These are phyloP conservation scores for Mortierella sp. DNA, from an alignment of 371 early-diverging fungal species.

Conservation along the genomic window DNA sequence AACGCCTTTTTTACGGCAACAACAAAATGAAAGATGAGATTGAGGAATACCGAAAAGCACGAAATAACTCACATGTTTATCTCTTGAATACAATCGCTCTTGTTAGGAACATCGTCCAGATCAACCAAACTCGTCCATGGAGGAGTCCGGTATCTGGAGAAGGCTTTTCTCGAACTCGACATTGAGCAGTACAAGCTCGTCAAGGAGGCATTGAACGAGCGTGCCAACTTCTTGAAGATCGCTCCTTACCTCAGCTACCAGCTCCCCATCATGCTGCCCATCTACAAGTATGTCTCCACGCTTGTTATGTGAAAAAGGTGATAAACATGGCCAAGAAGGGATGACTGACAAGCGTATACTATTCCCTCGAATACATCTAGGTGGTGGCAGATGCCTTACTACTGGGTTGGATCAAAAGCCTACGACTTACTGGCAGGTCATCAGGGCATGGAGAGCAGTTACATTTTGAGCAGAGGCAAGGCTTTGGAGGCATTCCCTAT, in stretches of 20 bases:
- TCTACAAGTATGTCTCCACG: constrained; percentile 79
- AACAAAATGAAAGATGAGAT: constrained; percentile 21
- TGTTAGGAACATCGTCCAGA: constrained; percentile 92
- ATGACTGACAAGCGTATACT: neutral
- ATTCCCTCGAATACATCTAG: constrained; percentile 46
- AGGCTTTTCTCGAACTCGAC: constrained; percentile 96
- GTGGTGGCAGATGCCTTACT: constrained; percentile 98
- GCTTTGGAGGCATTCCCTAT: constrained; percentile 97
- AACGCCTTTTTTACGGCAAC: neutral
- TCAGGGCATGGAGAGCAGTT: constrained; percentile 90
- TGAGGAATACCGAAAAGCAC: neutral
- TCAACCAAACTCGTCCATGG: constrained; percentile 99
- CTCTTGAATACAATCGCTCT: neutral
- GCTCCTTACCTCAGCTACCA: constrained; percentile 97
- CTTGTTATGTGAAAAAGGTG: too few relatives aligned
- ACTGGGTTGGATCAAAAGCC: constrained; percentile 96
- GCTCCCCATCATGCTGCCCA: constrained; percentile 96
- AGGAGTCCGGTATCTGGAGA: constrained; percentile 99
- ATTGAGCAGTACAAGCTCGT: constrained; percentile 98
- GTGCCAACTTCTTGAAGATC: constrained; percentile 94
- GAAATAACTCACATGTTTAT: constrained; percentile 21
- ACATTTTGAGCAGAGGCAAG: constrained; percentile 88
- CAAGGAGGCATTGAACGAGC: constrained; percentile 96
- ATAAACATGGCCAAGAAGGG: too few relatives aligned
- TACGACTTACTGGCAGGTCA: constrained; percentile 97